phyloP scores from a whole-genome alignment of 2,329 filamentous ascomycete species.

The Nigrospora osmanthi region DNA sequence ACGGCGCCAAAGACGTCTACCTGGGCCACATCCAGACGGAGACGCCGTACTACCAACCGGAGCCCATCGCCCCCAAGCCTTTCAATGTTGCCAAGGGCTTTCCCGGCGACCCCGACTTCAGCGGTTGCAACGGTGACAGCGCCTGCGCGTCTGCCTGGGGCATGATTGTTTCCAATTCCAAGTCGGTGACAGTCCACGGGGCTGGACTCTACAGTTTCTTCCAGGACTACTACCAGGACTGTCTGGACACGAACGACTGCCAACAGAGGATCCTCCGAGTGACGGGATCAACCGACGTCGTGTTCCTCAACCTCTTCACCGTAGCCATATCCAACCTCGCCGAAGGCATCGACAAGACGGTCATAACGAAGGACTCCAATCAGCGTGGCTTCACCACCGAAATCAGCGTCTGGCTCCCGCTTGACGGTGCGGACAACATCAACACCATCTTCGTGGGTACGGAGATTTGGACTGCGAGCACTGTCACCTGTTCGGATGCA shows the following conservation, averaged over 20 bases:
- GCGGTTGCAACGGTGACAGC: conserved; percentile 22
- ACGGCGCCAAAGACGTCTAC: conserved; percentile 30
- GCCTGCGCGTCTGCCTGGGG: conserved; percentile 36
- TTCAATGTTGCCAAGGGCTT: conserved; percentile 11
- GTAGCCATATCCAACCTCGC: conserved; percentile 7
- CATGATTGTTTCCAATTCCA: too few species aligned
- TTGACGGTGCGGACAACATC: conserved; percentile 10
- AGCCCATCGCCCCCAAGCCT: conserved; percentile 31
- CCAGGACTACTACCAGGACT: too few species aligned
- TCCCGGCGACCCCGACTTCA: background rate
- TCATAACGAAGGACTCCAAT: background rate
- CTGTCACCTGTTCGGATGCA: background rate
- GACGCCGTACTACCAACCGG: conserved; percentile 37
- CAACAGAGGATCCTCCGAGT: too few species aligned
- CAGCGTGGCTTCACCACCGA: too few species aligned
- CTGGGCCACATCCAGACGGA: conserved; percentile 32
- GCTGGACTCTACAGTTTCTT: too few species aligned
- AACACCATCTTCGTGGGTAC: conserved; percentile 7
- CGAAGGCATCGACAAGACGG: background rate
- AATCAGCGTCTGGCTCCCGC: too few species aligned
- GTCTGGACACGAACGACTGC: too few species aligned
- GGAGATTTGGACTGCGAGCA: background rate
- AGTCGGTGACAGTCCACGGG: too few species aligned
- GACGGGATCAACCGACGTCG: too few species aligned
- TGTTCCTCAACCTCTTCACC: too few species aligned